Evolutionary conservation across 495 filamentous ascomycete species (phyloP).

Genomic region (Tuber microsphaerosporum): DNA sequence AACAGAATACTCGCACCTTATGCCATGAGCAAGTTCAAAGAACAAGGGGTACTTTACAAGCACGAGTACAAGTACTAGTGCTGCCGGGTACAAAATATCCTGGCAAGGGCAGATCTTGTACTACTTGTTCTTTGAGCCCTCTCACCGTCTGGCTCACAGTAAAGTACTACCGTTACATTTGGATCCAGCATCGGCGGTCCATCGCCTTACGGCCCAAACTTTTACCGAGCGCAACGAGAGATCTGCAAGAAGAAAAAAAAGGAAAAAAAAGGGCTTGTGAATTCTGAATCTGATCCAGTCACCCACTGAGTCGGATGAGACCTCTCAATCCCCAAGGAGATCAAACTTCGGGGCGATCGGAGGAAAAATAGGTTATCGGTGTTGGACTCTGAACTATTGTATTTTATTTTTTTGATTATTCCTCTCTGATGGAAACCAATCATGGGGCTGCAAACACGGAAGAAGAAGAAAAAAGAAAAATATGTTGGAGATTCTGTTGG

Average conservation of each 20-base stretch:
- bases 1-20: no score
- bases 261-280: not conserved
- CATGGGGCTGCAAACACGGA: not conserved
- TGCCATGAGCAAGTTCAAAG: not conserved
- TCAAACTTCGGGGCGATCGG: not conserved
- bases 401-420: not conserved
- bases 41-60: not conserved
- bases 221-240: not conserved
- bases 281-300: not conserved
- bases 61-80: no score
- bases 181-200: not conserved
- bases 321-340: not conserved
- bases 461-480: not conserved
- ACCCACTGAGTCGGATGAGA: constrained; percentile 2
- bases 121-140: not conserved
- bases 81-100: not conserved
- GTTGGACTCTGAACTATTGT: not conserved
- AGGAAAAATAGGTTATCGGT: not conserved
- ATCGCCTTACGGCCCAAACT: not conserved
- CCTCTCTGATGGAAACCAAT: not conserved
- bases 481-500: not conserved
- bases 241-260: not conserved
- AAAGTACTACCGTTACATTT: not conserved
- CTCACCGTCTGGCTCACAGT: not conserved
- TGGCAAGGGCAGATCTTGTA: not conserved